phyloP scores from a whole-genome alignment of 768 basidiomycete genomes.

The Termitomyces sp. region DNA sequence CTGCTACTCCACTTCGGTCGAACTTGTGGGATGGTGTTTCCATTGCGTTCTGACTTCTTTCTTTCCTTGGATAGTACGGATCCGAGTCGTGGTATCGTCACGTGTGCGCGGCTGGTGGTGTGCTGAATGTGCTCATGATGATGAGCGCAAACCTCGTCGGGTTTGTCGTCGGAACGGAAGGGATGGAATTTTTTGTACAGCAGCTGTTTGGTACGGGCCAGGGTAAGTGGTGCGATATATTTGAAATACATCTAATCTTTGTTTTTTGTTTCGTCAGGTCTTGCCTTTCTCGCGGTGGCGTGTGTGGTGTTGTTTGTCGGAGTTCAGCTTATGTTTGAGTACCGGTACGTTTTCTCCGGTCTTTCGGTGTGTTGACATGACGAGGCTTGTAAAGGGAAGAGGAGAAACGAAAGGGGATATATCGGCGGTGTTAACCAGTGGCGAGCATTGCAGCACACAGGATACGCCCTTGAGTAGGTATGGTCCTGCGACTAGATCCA shows the following conservation, averaged over 20 bases:
- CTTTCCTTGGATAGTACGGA: constrained; percentile 49
- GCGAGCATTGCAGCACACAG: background rate
- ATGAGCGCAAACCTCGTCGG: constrained; percentile 91
- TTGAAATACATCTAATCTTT: background rate
- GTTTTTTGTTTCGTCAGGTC: constrained; percentile 35
- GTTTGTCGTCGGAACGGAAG: constrained; percentile 88
- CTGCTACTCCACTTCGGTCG: background rate
- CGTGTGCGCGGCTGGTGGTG: constrained; percentile 74
- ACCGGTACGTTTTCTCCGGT: constrained; percentile 50
- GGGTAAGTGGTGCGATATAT: constrained; percentile 38
- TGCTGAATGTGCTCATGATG: constrained; percentile 84
- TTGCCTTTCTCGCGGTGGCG: constrained; percentile 58
- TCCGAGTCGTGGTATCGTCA: constrained; percentile 78
- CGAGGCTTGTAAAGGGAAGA: constrained; percentile 51
- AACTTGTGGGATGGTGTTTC: background rate
- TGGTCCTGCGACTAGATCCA: background rate
- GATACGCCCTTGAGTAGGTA: background rate
- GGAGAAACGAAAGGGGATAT: constrained; percentile 62
- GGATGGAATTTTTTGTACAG: constrained; percentile 58
- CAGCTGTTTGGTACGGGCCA: constrained; percentile 60
- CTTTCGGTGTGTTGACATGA: background rate
- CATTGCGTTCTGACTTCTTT: background rate
- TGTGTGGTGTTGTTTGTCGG: constrained; percentile 70
- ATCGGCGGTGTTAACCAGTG: constrained; percentile 35
- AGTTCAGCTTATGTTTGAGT: constrained; percentile 94